These are phyloP conservation scores for Fomitopsis palustris DNA, from an alignment of 1,284 basidiomycete genomes.

Conservation along the genomic window DNA sequence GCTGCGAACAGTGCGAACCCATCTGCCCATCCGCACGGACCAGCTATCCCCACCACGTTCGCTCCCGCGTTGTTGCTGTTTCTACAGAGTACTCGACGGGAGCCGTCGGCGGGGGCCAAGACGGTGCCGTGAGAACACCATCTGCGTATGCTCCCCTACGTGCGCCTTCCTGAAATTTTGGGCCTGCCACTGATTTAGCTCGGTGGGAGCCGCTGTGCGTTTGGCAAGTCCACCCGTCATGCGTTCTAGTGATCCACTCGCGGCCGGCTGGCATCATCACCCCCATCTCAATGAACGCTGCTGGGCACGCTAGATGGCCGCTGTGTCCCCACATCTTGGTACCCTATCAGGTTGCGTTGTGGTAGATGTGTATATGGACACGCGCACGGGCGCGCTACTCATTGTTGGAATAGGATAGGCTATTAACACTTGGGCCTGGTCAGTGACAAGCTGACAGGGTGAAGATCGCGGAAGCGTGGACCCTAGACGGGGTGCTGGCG, in stretches of 20 bases:
- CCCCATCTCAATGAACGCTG: not conserved
- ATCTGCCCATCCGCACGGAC: not conserved
- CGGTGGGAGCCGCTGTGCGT: not conserved
- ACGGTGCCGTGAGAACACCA: conserved; percentile 4
- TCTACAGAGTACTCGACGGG: not conserved
- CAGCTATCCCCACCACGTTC: not conserved
- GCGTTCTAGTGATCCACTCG: not conserved
- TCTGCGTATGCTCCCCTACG: not conserved
- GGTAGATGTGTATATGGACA: not conserved
- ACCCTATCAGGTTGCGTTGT: not conserved
- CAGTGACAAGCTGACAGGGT: not conserved
- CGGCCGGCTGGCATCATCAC: not conserved
- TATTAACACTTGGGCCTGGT: not conserved
- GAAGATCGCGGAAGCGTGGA: conserved; percentile 6
- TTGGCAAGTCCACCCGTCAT: not conserved
- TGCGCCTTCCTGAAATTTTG: not conserved
- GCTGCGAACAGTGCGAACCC: not conserved
- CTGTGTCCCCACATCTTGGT: not conserved
- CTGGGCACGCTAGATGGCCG: not conserved
- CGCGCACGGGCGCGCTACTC: not conserved
- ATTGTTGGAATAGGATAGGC: not conserved
- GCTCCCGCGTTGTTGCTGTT: not conserved
- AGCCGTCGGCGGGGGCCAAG: conserved; percentile 2
- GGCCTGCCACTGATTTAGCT: not conserved
- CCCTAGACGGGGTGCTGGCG: not conserved